A percentile compares a stretch with the other conserved stretches of the same genome.
Conservation (phyloP, 2,329 filamentous ascomycete genomes). For the Claviceps purpurea region DNA sequence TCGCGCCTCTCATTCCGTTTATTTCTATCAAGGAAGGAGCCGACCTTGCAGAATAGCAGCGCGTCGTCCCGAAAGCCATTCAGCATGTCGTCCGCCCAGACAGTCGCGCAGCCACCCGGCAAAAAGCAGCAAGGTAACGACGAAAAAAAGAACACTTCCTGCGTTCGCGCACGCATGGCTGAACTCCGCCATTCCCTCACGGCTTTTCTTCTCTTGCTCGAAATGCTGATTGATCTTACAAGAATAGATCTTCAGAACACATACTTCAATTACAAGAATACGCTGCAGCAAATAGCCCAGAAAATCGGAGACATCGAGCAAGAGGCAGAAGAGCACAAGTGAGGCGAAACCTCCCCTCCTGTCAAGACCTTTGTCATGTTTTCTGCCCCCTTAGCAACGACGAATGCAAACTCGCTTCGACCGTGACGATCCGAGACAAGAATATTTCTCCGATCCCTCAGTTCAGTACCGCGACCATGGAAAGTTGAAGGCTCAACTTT, state of each 20-base stretch:
- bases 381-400: neutral
- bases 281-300: slow-evolving; percentile 79
- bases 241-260: slow-evolving; percentile 61
- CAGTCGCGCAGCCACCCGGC: slow-evolving; percentile 29
- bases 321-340: slow-evolving; percentile 98
- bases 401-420: neutral
- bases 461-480: too few relatives aligned
- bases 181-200: neutral
- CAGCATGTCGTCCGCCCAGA: slow-evolving; percentile 3
- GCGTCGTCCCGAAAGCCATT: neutral
- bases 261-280: slow-evolving; percentile 65
- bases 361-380: neutral
- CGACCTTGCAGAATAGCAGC: neutral
- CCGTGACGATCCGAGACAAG: neutral
- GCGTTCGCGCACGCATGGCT: neutral
- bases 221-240: neutral
- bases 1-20: too few relatives aligned
- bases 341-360: neutral
- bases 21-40: neutral
- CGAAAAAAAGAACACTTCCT: neutral
- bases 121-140: slow-evolving; percentile 61
- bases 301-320: slow-evolving; percentile 98
- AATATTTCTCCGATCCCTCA: too few relatives aligned
- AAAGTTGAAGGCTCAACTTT: too few relatives aligned
- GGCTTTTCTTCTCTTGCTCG: neutral